Conservation (phyloP, 139 green algal genomes). For the Chlorella ohadii region DNA sequence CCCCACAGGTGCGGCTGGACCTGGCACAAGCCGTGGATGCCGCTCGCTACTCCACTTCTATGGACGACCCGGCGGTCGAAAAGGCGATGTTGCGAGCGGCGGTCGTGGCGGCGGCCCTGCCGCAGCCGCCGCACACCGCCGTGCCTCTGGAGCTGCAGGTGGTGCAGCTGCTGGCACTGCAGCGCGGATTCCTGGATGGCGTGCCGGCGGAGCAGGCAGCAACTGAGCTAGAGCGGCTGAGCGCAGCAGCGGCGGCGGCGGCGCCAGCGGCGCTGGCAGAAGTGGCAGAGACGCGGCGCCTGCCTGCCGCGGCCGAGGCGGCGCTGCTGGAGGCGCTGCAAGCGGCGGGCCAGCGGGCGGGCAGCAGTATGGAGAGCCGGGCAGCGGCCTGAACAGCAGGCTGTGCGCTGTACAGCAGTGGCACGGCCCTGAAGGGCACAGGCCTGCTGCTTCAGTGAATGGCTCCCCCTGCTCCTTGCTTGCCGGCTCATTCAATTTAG, state of each 20-base stretch:
- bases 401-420: too few relatives aligned
- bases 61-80: conserved; percentile 10
- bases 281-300: conserved; percentile 46
- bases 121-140: conserved; percentile 33
- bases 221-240: conserved; percentile 20
- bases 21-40: conserved; percentile 66
- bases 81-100: conserved; percentile 45
- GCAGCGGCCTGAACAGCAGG: too few relatives aligned
- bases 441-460: too few relatives aligned
- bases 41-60: conserved; percentile 36
- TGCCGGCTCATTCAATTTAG: too few relatives aligned
- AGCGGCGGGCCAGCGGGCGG: conserved; percentile 12
- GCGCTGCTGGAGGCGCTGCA: conserved; percentile 49
- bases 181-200: conserved; percentile 43
- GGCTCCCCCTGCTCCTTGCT: too few relatives aligned
- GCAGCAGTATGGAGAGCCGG: neutral
- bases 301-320: conserved; percentile 54
- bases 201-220: conserved; percentile 29
- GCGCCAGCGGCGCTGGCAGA: conserved; percentile 38
- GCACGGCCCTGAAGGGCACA: too few relatives aligned
- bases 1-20: conserved; percentile 73
- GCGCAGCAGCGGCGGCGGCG: neutral
- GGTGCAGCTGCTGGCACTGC: conserved; percentile 46
- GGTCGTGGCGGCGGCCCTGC: conserved; percentile 35
- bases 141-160: conserved; percentile 37